Conservation (phyloP, 495 filamentous ascomycete species). For the Penicillium coffeae region DNA sequence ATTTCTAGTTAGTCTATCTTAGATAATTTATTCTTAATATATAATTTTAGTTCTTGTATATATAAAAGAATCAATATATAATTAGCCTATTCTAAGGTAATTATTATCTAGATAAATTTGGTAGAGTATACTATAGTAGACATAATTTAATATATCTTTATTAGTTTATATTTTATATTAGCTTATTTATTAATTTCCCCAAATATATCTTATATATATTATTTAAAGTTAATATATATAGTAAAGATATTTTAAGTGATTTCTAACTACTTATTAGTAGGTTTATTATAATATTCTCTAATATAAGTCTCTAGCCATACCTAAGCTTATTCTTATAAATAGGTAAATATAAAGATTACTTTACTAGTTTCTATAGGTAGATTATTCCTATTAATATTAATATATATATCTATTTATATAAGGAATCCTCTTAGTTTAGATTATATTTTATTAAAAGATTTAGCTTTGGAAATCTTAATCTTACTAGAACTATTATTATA, state of each 20-base stretch:
- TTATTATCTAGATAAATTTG: neutral
- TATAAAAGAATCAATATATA: neutral
- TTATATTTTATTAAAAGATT: neutral
- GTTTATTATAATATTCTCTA: neutral
- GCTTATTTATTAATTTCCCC: neutral
- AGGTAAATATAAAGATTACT: neutral
- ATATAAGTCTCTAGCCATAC: neutral
- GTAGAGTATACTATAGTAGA: neutral
- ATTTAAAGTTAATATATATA: neutral
- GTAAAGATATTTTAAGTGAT: neutral
- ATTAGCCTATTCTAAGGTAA: neutral
- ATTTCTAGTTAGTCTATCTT: neutral
- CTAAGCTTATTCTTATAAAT: neutral
- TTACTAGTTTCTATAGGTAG: neutral
- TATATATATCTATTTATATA: neutral
- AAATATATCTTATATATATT: neutral
- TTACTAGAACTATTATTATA: neutral
- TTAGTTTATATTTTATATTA: neutral
- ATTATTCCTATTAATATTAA: neutral
- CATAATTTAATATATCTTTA: neutral
- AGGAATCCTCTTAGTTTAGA: neutral
- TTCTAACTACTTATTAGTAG: neutral
- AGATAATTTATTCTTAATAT: neutral
- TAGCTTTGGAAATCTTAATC: neutral
- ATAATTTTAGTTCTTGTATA: neutral